These are phyloP conservation scores for Tolypocladium nubicola DNA, from an alignment of 2,329 filamentous ascomycete species.

Conservation along the genomic window DNA sequence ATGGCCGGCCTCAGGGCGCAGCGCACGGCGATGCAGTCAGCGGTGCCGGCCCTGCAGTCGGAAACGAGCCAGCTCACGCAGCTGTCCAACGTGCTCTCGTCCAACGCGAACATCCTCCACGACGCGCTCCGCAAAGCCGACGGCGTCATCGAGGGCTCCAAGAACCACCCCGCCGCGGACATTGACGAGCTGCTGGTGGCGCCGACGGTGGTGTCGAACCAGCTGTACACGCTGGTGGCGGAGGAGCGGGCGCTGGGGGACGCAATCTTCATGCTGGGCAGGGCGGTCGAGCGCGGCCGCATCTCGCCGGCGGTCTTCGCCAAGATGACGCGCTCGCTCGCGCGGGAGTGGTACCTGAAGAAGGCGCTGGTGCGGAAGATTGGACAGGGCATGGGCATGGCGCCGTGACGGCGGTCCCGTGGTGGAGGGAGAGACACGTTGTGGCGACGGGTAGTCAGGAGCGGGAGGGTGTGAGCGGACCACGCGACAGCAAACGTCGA, in stretches of 20 bases:
- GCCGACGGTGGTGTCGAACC: constrained; percentile 83
- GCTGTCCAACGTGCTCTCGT: constrained; percentile 58
- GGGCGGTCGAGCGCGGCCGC: constrained; percentile 63
- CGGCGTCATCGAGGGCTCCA: constrained; percentile 61
- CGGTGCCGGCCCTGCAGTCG: constrained; percentile 57
- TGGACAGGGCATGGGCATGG: constrained; percentile 62
- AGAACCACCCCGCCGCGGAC: constrained; percentile 56
- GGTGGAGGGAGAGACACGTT: background rate
- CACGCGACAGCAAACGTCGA: background rate
- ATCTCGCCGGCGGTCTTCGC: constrained; percentile 65
- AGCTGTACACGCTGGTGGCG: constrained; percentile 79
- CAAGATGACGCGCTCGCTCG: constrained; percentile 63
- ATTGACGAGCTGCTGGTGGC: constrained; percentile 91
- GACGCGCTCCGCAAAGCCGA: constrained; percentile 72
- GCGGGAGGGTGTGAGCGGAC: background rate
- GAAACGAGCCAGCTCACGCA: constrained; percentile 64
- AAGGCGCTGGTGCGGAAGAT: constrained; percentile 74
- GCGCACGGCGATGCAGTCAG: constrained; percentile 61
- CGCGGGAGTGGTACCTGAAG: constrained; percentile 74
- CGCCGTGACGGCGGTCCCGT: constrained; percentile 10
- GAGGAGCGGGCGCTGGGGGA: constrained; percentile 84
- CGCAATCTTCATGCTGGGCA: constrained; percentile 71
- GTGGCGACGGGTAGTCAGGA: background rate
- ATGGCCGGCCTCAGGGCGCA: constrained; percentile 71
- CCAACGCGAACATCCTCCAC: constrained; percentile 70